Evolutionary conservation across 352 stramenopile species (phyloP).

Genomic region (Phytophthora pini): DNA sequence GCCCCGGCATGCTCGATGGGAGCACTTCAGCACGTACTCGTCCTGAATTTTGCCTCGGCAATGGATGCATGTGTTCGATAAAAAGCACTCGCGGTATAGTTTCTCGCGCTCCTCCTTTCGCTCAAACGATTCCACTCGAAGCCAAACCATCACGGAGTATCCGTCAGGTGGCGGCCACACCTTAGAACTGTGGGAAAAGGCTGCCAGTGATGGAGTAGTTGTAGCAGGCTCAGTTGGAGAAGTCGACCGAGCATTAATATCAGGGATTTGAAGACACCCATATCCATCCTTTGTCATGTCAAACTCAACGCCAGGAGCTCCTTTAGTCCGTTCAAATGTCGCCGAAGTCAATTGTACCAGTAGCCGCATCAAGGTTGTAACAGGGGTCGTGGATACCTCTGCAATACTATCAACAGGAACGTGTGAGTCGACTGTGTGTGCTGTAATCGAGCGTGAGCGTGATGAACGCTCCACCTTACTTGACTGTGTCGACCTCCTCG

Average conservation of each 20-base stretch:
- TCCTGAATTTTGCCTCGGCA: constrained; percentile 54
- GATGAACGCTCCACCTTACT: constrained; percentile 8
- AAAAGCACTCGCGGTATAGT: constrained; percentile 63
- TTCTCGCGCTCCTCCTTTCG: constrained; percentile 69
- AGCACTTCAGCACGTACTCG: constrained; percentile 72
- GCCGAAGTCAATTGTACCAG: constrained; percentile 28
- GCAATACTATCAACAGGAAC: background rate
- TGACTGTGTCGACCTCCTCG: constrained; percentile 6
- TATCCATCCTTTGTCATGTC: constrained; percentile 65
- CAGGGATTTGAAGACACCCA: constrained; percentile 71
- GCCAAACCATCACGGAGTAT: constrained; percentile 71
- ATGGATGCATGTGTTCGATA: constrained; percentile 66
- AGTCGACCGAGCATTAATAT: constrained; percentile 46
- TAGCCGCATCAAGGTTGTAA: constrained; percentile 25
- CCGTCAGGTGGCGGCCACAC: constrained; percentile 69
- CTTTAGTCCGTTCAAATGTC: constrained; percentile 27
- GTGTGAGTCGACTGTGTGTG: background rate
- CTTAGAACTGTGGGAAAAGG: constrained; percentile 49
- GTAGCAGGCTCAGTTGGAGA: constrained; percentile 18
- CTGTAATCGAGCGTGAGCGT: background rate
- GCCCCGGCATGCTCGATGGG: constrained; percentile 59
- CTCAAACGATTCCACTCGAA: constrained; percentile 64
- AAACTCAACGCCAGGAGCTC: constrained; percentile 48
- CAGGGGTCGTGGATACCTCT: background rate
- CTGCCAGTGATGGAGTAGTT: constrained; percentile 36